Conservation (phyloP, 2,329 filamentous ascomycete genomes). For the Sporothrix curviconia region DNA sequence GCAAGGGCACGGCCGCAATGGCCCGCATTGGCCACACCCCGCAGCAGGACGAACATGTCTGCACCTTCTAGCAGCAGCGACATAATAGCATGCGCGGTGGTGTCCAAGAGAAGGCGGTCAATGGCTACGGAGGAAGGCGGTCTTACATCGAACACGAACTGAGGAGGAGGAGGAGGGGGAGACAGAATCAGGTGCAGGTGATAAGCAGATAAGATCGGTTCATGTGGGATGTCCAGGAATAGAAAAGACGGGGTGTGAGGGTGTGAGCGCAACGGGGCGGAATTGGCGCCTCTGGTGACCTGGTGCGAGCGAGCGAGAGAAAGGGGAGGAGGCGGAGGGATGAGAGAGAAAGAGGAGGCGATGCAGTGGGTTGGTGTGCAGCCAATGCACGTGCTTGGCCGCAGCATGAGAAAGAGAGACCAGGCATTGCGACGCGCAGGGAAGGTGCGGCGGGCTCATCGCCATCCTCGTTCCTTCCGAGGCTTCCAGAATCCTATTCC, state of each 20-base stretch:
- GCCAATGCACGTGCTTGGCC: slow-evolving; percentile 6
- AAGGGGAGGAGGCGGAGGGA: neutral
- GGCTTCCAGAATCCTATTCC: neutral
- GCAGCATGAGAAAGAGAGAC: too few species aligned
- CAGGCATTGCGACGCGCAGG: neutral
- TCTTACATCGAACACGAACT: too few species aligned
- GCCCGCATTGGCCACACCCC: too few species aligned
- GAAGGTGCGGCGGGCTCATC: neutral
- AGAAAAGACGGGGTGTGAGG: neutral
- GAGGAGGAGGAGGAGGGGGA: neutral
- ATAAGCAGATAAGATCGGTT: slow-evolving; percentile 13
- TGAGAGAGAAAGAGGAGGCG: neutral
- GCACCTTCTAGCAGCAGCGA: too few species aligned
- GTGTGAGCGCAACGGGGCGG: slow-evolving; percentile 10
- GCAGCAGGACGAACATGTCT: too few species aligned
- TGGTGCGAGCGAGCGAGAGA: neutral
- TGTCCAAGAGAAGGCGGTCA: too few species aligned
- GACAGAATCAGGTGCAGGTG: neutral
- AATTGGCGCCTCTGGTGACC: slow-evolving; percentile 7
- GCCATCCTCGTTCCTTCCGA: neutral
- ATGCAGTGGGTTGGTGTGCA: slow-evolving; percentile 4
- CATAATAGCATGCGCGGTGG: too few species aligned
- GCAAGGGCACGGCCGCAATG: too few species aligned
- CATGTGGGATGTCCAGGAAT: slow-evolving; percentile 11
- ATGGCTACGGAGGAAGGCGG: too few species aligned